phyloP scores from a whole-genome alignment of 2,329 filamentous ascomycete species.

The Colletotrichum sp. region DNA sequence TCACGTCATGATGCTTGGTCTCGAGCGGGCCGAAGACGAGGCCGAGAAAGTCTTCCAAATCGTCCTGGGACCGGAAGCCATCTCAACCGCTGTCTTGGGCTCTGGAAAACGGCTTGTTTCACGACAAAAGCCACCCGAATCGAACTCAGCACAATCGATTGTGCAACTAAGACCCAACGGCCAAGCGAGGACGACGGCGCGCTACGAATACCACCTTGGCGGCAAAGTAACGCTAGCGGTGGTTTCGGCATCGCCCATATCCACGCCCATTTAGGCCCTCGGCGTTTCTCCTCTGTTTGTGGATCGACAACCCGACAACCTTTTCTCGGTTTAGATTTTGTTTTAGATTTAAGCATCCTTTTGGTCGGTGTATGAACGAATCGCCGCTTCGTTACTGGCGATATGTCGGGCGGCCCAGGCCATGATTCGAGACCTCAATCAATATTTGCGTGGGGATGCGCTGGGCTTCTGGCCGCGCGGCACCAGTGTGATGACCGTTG shows the following conservation, averaged over 20 bases:
- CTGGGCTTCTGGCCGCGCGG: conserved; percentile 7
- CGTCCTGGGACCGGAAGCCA: not conserved
- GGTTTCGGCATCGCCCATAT: not conserved
- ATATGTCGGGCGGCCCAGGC: not conserved
- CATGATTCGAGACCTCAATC: not conserved
- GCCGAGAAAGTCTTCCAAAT: not conserved
- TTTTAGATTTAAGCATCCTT: conserved; percentile 12
- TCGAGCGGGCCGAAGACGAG: not conserved
- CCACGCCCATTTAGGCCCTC: not conserved
- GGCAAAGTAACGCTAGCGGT: conserved; percentile 7
- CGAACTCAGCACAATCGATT: not conserved
- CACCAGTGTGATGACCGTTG: not conserved
- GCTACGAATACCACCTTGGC: not conserved
- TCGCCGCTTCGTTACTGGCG: not conserved
- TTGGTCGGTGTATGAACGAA: not conserved
- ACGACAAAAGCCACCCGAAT: not conserved
- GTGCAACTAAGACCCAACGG: not conserved
- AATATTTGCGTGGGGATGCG: not conserved
- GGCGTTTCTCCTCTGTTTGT: not conserved
- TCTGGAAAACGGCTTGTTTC: conserved; percentile 5
- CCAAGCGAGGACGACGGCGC: not conserved
- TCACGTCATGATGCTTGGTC: not conserved
- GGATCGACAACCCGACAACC: conserved; percentile 1
- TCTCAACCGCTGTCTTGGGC: not conserved
- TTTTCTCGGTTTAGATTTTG: conserved; percentile 6